phyloP scores from a whole-genome alignment of 371 early-diverging fungal species.

The Haplosporangium sp. region DNA sequence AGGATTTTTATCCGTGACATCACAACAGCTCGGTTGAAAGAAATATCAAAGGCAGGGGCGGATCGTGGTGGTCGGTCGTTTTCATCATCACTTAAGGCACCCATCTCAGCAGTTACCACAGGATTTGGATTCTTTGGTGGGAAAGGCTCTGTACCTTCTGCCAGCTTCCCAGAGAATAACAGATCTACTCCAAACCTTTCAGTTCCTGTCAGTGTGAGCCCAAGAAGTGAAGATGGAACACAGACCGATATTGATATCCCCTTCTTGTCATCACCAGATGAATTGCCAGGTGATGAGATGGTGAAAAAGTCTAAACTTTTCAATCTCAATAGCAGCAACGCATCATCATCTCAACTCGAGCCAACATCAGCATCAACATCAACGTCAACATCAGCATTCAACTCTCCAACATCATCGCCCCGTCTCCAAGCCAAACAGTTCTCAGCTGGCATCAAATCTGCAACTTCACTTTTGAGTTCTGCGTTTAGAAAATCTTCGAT shows the following conservation, averaged over 20 bases:
- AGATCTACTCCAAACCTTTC: background rate
- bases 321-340: background rate
- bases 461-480: slow-evolving; percentile 16
- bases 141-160: slow-evolving; percentile 14
- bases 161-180: background rate
- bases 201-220: background rate
- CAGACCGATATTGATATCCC: background rate
- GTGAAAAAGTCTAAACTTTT: background rate
- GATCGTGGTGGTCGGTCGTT: slow-evolving; percentile 24
- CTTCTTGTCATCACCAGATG: slow-evolving; percentile 3
- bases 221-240: background rate
- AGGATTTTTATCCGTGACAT: slow-evolving; percentile 91
- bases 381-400: background rate
- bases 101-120: slow-evolving; percentile 25
- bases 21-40: slow-evolving; percentile 54
- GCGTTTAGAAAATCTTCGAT: slow-evolving; percentile 15
- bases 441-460: slow-evolving; percentile 12
- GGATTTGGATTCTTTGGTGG: slow-evolving; percentile 29
- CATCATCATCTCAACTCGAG: background rate
- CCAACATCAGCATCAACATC: background rate
- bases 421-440: slow-evolving; percentile 10
- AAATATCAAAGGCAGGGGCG: slow-evolving; percentile 17
- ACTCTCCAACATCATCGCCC: background rate
- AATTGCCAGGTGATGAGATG: slow-evolving; percentile 3
- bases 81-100: slow-evolving; percentile 11